A percentile compares a stretch with the other conserved stretches of the same genome.
Conservation (phyloP, 495 filamentous ascomycete genomes). For the Parathielavia appendiculata region DNA sequence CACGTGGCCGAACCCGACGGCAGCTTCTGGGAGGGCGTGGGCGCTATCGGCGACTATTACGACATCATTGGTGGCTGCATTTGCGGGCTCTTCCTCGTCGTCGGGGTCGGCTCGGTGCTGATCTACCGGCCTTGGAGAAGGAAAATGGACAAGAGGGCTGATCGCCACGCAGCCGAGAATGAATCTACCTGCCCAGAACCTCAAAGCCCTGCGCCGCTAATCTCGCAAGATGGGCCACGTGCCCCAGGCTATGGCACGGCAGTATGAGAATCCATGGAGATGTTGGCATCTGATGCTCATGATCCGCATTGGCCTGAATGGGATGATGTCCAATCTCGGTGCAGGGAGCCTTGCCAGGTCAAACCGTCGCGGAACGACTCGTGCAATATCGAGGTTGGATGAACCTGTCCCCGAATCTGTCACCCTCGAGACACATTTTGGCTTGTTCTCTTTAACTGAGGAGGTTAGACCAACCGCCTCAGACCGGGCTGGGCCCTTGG, state of each 20-base stretch:
- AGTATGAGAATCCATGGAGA: background rate
- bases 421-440: too few species aligned
- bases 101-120: slow-evolving; percentile 64
- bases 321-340: too few species aligned
- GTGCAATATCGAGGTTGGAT: too few species aligned
- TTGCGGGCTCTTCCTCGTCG: slow-evolving; percentile 74
- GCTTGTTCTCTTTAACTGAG: too few species aligned
- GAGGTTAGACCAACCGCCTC: too few species aligned
- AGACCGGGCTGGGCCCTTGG: too few species aligned
- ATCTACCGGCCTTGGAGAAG: slow-evolving; percentile 74
- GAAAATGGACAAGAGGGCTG: slow-evolving; percentile 29
- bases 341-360: too few species aligned
- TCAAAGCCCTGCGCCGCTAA: background rate
- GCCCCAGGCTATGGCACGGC: background rate
- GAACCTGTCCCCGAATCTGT: too few species aligned
- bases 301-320: too few species aligned
- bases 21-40: slow-evolving; percentile 81
- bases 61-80: slow-evolving; percentile 84
- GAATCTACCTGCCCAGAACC: background rate
- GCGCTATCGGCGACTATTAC: slow-evolving; percentile 69
- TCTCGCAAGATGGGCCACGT: background rate
- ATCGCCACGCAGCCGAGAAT: background rate
- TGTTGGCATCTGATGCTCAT: too few species aligned
- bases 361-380: too few species aligned
- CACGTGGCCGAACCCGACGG: slow-evolving; percentile 70